Evolutionary conservation across 768 basidiomycete genomes (phyloP).

Genomic region (Cubamyces lactineus): DNA sequence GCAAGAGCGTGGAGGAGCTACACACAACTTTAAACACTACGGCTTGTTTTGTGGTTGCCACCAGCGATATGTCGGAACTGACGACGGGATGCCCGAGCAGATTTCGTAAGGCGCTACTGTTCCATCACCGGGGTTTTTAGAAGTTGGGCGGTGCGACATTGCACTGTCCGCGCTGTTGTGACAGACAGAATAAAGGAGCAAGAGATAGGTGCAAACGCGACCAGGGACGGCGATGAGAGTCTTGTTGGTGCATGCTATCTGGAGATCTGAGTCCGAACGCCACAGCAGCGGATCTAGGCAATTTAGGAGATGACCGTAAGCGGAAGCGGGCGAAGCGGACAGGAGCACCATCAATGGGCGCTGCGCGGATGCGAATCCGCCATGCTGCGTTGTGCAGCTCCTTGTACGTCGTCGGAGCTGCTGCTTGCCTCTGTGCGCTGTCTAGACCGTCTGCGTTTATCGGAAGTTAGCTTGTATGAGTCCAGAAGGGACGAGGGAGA

Average conservation of each 20-base stretch:
- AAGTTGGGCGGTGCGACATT: not conserved
- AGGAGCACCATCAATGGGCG: slow-evolving; percentile 2
- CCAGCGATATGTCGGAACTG: not conserved
- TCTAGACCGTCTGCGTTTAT: not conserved
- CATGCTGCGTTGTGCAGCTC: not conserved
- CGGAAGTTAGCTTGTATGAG: not conserved
- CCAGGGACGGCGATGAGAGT: not conserved
- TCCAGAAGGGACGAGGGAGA: not conserved
- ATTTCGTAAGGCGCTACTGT: not conserved
- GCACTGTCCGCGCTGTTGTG: no score
- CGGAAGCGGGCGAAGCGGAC: slow-evolving; percentile 5
- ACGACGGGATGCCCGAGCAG: not conserved
- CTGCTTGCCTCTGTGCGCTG: not conserved
- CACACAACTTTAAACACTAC: slow-evolving; percentile 6
- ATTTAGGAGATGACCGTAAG: slow-evolving; percentile 13
- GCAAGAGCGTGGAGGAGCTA: not conserved
- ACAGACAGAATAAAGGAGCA: not conserved
- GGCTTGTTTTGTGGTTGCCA: not conserved
- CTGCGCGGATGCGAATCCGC: not conserved
- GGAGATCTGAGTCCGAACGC: slow-evolving; percentile 13
- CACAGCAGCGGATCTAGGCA: slow-evolving; percentile 17
- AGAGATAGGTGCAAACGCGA: not conserved
- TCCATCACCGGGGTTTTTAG: not conserved
- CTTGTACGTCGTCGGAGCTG: not conserved
- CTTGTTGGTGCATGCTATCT: not conserved